Conservation (phyloP, 352 stramenopile genomes). For the Phytophthora kernoviae region DNA sequence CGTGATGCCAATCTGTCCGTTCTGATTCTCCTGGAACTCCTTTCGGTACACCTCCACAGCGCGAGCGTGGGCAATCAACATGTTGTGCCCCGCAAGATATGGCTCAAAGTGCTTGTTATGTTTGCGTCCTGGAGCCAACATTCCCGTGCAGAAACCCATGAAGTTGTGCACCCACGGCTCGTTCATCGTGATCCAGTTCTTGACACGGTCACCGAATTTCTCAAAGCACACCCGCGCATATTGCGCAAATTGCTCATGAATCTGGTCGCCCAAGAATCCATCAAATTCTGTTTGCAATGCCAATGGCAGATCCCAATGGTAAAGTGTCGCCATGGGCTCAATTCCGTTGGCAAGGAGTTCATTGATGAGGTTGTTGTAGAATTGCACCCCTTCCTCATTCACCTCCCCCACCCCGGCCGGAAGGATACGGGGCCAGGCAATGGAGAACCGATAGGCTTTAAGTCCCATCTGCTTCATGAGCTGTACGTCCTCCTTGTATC, state of each 20-base stretch:
- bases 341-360: constrained; percentile 82
- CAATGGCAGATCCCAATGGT: constrained; percentile 68
- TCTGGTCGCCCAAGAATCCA: constrained; percentile 50
- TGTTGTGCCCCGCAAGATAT: constrained; percentile 84
- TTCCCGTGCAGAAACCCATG: constrained; percentile 83
- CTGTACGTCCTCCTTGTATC: constrained; percentile 87
- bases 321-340: constrained; percentile 90
- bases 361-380: constrained; percentile 93
- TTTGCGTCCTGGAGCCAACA: constrained; percentile 74
- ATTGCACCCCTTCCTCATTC: constrained; percentile 86
- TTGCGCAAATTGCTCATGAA: constrained; percentile 60
- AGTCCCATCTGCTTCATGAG: constrained; percentile 92
- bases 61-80: constrained; percentile 85
- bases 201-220: constrained; percentile 91
- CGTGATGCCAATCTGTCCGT: constrained; percentile 88
- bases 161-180: constrained; percentile 87
- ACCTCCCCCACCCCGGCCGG: constrained; percentile 75
- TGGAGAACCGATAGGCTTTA: constrained; percentile 91
- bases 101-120: constrained; percentile 61
- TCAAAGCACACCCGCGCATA: constrained; percentile 91
- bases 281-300: constrained; percentile 80
- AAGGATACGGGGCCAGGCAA: constrained; percentile 93
- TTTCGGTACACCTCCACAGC: constrained; percentile 85
- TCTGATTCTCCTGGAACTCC: constrained; percentile 69
- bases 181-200: constrained; percentile 94